Percentiles rank a stretch among this genome's conserved stretches.
These are phyloP conservation scores for Circinella umbellata DNA, from an alignment of 371 early-diverging fungal species.

Conservation along the genomic window DNA sequence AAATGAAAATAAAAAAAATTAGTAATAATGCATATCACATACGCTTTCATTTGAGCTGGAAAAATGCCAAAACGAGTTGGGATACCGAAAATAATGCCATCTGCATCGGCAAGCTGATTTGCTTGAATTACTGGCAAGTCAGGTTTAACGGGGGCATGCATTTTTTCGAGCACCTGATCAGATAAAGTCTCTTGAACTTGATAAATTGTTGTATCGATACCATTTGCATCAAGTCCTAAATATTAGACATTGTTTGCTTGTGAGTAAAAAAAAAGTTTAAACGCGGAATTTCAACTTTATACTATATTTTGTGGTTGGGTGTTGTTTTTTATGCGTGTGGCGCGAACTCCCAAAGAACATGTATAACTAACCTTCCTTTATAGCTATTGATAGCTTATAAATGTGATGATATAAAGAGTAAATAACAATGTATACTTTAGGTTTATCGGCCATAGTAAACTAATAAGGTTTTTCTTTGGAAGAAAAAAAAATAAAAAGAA, in stretches of 20 bases:
- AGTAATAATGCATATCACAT: not conserved
- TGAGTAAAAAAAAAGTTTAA: too few species aligned
- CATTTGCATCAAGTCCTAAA: slow-evolving; percentile 52
- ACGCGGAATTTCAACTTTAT: too few species aligned
- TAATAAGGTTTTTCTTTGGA: too few species aligned
- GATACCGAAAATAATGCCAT: slow-evolving; percentile 83
- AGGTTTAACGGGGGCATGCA: slow-evolving; percentile 69
- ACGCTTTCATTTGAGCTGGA: slow-evolving; percentile 79
- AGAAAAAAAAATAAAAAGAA: not conserved
- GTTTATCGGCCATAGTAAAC: slow-evolving; percentile 4
- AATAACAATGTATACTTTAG: slow-evolving; percentile 65
- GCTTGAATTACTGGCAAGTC: slow-evolving; percentile 68
- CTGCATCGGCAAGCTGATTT: slow-evolving; percentile 64
- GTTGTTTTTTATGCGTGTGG: too few species aligned
- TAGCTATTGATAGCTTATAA: slow-evolving; percentile 65
- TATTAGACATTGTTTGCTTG: not conserved
- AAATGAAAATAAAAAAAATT: too few species aligned
- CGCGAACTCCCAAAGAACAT: too few species aligned
- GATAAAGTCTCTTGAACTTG: slow-evolving; percentile 76
- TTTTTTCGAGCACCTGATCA: slow-evolving; percentile 67
- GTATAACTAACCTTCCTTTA: slow-evolving; percentile 51
- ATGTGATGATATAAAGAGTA: slow-evolving; percentile 83
- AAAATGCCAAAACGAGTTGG: slow-evolving; percentile 67
- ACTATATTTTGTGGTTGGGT: too few species aligned
- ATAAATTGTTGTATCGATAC: slow-evolving; percentile 64